These are phyloP conservation scores for Xerocomus spinulosus DNA, from an alignment of 768 basidiomycete genomes.

Conservation along the genomic window DNA sequence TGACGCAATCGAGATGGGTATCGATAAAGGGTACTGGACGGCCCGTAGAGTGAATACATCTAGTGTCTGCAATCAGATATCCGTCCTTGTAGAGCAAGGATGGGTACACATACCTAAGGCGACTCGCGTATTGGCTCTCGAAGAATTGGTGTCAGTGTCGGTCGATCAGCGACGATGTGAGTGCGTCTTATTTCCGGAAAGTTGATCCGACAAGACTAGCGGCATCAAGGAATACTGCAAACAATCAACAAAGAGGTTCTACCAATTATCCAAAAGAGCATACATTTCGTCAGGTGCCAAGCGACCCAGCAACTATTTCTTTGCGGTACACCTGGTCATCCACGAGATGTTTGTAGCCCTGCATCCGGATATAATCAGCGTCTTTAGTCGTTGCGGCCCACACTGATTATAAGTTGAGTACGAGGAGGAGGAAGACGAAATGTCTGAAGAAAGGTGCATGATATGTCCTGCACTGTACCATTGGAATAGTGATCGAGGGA, in stretches of 20 bases:
- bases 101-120: conserved; percentile 48
- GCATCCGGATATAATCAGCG: conserved; percentile 54
- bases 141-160: conserved; percentile 38
- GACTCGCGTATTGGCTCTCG: conserved; percentile 53
- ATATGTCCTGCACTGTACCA: conserved; percentile 29
- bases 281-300: conserved; percentile 54
- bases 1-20: conserved; percentile 63
- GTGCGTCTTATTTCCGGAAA: conserved; percentile 30
- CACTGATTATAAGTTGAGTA: conserved; percentile 29
- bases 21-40: conserved; percentile 54
- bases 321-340: conserved; percentile 54
- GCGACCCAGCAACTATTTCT: conserved; percentile 66
- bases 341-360: conserved; percentile 60
- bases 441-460: conserved; percentile 25
- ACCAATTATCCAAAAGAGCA: conserved; percentile 14
- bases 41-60: conserved; percentile 65
- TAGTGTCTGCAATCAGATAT: conserved; percentile 20
- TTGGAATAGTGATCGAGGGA: conserved; percentile 46
- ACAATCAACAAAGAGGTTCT: background rate
- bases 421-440: background rate
- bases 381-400: conserved; percentile 74
- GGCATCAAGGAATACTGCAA: conserved; percentile 30
- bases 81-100: background rate
- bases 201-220: conserved; percentile 32
- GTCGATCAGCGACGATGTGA: conserved; percentile 28